These are phyloP conservation scores for Fusarium musae DNA, from an alignment of 2,329 filamentous ascomycete genomes.

Conservation along the genomic window DNA sequence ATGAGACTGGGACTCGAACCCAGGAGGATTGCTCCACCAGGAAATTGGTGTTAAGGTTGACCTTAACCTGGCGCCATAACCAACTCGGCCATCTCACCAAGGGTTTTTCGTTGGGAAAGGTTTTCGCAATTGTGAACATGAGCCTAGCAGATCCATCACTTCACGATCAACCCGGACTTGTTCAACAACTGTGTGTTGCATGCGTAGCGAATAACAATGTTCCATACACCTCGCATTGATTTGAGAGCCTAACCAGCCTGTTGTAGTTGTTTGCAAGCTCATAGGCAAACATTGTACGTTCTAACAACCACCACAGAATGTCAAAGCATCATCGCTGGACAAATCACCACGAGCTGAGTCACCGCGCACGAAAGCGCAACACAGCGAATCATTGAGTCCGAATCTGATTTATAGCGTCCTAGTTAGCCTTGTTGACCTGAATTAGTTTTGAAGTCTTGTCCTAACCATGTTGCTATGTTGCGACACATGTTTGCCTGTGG, in stretches of 20 bases:
- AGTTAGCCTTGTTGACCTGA: accelerated
- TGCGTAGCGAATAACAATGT: not conserved
- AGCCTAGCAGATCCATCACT: accelerated
- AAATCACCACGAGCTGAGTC: not conserved
- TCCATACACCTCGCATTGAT: accelerated
- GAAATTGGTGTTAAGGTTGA: conserved; percentile 33
- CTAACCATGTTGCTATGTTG: accelerated
- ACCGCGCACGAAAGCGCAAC: not conserved
- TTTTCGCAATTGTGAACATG: accelerated
- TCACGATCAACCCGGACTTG: not conserved
- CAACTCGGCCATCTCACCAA: conserved; percentile 35
- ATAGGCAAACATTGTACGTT: not conserved
- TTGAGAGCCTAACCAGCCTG: no score
- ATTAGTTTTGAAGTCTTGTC: no score
- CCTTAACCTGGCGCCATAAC: conserved; percentile 36
- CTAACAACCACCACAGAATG: not conserved
- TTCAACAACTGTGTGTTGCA: accelerated
- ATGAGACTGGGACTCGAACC: conserved; percentile 36
- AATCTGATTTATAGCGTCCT: accelerated
- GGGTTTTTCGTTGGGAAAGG: not conserved
- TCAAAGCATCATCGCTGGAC: not conserved
- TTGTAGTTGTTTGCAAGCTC: not conserved
- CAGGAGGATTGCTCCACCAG: conserved; percentile 35
- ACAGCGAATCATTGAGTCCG: accelerated
- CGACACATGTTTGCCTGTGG: not conserved